Evolutionary conservation across 805 yeast species (phyloP).

Genomic region (Priceomyces melissophilus): DNA sequence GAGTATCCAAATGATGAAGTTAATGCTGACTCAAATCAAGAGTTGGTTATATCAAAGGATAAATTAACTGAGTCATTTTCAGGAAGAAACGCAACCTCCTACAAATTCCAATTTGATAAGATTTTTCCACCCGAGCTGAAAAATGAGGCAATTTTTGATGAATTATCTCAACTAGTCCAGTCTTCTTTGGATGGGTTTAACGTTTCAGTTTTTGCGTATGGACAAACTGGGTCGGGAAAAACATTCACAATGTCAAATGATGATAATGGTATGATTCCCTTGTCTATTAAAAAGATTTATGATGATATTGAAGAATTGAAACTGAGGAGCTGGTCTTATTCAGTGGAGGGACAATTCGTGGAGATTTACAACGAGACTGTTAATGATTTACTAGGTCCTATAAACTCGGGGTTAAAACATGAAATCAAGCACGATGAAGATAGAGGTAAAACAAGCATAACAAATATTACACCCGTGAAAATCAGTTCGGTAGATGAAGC

Average conservation of each 20-base stretch:
- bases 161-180: constrained; percentile 81
- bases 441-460: constrained; percentile 52
- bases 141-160: constrained; percentile 72
- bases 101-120: constrained; percentile 68
- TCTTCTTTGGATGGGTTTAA: constrained; percentile 78
- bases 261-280: constrained; percentile 76
- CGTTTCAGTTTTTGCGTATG: constrained; percentile 93
- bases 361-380: constrained; percentile 88
- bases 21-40: constrained; percentile 35
- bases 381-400: constrained; percentile 55
- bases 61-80: constrained; percentile 6
- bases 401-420: constrained; percentile 34
- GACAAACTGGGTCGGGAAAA: constrained; percentile 95
- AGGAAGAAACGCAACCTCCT: constrained; percentile 10
- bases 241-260: constrained; percentile 82
- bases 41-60: constrained; percentile 24
- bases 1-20: constrained; percentile 22
- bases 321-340: constrained; percentile 60
- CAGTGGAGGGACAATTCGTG: constrained; percentile 68
- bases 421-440: constrained; percentile 71
- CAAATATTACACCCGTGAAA: constrained; percentile 51
- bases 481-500: constrained; percentile 52
- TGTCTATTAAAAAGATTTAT: constrained; percentile 70
- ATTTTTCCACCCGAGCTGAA: constrained; percentile 56
- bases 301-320: constrained; percentile 45